Base-by-base conservation (phyloP, 1,284 basidiomycete genomes). In the Malassezia restricta region DNA sequence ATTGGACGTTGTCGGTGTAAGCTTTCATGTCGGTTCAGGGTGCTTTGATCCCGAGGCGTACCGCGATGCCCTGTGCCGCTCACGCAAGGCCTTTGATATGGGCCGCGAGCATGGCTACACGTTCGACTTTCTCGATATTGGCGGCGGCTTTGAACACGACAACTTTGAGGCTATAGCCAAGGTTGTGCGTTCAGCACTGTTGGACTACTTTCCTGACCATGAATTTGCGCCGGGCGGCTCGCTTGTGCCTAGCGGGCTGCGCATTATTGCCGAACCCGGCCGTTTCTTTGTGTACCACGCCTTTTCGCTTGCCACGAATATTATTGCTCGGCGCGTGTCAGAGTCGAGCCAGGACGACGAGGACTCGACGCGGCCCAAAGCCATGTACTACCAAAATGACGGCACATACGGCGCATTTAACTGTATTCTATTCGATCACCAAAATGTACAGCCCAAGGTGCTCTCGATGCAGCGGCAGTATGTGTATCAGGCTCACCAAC, bases 11-110 rank as follows among this genome's bases (percentile, higher is more conserved):
- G 79, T 96, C 45, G 94, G 94, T 32, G 87, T 96, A 47, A 88
- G 85, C 71, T 99, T 99, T 81, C 94, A 99, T 74, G 94, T 96
- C 47, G 94, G 94, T 8, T 89, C 86, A 56, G 94, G 94, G 3
- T 94, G 88, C 76, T 95, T 87, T 74, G 91, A 98, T 74, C 83
- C 90, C 7, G 78, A 81, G 41, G 85, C 87, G 38, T 98, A 92
- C 72, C 81, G 82, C 35, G 91, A 95, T 74, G 94, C 92, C 29
- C 81, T 98, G 58, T 79, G 76, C 75, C 84, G 88, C 11, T 86
- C 92, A 4, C 82, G 83, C 12, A 75, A 78, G 32, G 87, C 85
- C 14, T 98, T 98, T 74, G 84, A 90, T 57, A 87, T 95, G 81
- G 92, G 83, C 41, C 77, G 77, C 52, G 81, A 82, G 46, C 82